Conservation (phyloP, 768 basidiomycete species). For the Lentinula sp. region DNA sequence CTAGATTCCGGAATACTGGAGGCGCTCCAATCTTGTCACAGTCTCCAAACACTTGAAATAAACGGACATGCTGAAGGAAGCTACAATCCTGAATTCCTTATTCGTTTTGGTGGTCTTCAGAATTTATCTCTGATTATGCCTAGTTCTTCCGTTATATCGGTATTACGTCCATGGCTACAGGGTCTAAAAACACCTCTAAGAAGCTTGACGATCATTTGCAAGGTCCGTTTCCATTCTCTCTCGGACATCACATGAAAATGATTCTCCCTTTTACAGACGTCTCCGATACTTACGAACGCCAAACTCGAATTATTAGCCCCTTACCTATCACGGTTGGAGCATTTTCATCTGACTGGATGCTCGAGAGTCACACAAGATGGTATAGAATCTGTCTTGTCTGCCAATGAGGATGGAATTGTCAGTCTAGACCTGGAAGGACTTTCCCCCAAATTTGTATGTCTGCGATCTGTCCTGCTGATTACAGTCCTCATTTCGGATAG, state of each 20-base stretch:
- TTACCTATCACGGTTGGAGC: conserved; percentile 42
- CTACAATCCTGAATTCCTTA: conserved; percentile 49
- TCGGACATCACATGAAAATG: background rate
- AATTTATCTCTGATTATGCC: conserved; percentile 76
- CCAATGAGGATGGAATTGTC: conserved; percentile 39
- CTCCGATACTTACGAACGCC: conserved; percentile 52
- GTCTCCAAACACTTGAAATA: conserved; percentile 56
- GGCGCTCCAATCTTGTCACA: conserved; percentile 34
- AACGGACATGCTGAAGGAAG: conserved; percentile 56
- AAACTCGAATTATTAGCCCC: conserved; percentile 46
- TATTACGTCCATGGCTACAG: conserved; percentile 26
- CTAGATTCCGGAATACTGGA: conserved; percentile 52
- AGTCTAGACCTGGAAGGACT: conserved; percentile 59
- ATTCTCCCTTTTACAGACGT: conserved; percentile 36
- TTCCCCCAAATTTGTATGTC: conserved; percentile 51
- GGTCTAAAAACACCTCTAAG: conserved; percentile 27
- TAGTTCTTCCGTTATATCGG: conserved; percentile 20
- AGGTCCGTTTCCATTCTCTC: conserved; percentile 32
- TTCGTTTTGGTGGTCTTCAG: conserved; percentile 42
- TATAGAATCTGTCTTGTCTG: conserved; percentile 43
- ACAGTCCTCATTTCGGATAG: conserved; percentile 25
- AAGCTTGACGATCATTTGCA: conserved; percentile 64
- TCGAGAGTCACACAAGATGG: conserved; percentile 61
- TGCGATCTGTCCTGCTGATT: background rate
- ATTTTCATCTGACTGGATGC: conserved; percentile 62